Conservation (phyloP, 2,329 filamentous ascomycete genomes). For the Pezicula radicicola region DNA sequence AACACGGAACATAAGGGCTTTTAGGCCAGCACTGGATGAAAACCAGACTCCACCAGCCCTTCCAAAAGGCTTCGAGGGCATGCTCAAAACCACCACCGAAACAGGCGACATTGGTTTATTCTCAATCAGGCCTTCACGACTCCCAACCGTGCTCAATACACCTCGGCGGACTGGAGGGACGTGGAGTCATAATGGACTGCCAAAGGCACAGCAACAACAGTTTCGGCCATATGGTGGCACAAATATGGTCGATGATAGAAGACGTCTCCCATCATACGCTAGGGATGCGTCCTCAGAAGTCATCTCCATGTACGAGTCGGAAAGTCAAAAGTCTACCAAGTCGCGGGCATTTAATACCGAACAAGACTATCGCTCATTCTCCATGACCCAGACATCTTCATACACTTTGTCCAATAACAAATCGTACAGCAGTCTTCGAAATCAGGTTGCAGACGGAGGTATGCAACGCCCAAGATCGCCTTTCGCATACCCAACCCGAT, state of each 20-base stretch:
- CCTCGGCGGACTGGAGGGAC: conserved; percentile 15
- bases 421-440: conserved; percentile 46
- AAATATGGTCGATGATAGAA: conserved; percentile 36
- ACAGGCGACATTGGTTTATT: conserved; percentile 63
- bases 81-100: conserved; percentile 64
- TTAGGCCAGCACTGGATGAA: conserved; percentile 34
- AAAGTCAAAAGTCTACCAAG: conserved; percentile 42
- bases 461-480: conserved; percentile 55
- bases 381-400: conserved; percentile 46
- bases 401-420: conserved; percentile 42
- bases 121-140: conserved; percentile 44
- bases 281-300: conserved; percentile 51
- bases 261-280: conserved; percentile 41
- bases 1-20: conserved; percentile 29
- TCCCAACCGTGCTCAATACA: conserved; percentile 19
- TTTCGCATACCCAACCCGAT: conserved; percentile 54
- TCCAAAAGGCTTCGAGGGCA: conserved; percentile 56
- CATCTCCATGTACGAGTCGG: conserved; percentile 52
- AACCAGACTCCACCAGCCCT: conserved; percentile 38
- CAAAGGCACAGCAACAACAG: conserved; percentile 11
- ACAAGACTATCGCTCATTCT: conserved; percentile 46
- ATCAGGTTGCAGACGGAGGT: conserved; percentile 36
- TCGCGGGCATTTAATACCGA: conserved; percentile 40
- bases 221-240: conserved; percentile 23
- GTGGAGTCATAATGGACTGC: conserved; percentile 14